Percentiles rank a stretch among this genome's conserved stretches.
phyloP scores from a whole-genome alignment of 768 basidiomycete species.

The Calocera cornea region DNA sequence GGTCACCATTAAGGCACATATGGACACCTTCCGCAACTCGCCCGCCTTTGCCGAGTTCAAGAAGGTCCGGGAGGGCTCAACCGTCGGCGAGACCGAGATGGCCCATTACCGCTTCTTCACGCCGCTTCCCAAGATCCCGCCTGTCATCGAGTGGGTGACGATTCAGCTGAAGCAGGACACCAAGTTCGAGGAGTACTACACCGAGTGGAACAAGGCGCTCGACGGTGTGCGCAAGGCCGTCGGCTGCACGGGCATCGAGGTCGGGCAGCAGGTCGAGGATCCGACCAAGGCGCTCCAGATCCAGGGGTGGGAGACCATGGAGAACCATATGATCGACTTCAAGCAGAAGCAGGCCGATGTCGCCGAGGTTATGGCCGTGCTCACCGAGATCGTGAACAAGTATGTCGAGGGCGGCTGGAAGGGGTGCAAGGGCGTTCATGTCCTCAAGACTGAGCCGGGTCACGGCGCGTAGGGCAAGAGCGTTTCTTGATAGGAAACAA shows the following conservation, averaged over 20 bases:
- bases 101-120: not conserved
- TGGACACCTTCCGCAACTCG: not conserved
- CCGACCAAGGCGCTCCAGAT: conserved; percentile 4
- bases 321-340: conserved; percentile 2
- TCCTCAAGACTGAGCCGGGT: not conserved
- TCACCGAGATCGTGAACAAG: not conserved
- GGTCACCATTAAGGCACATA: not conserved
- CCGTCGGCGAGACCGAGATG: not conserved
- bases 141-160: not conserved
- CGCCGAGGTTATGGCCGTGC: not conserved
- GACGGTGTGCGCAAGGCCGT: conserved; percentile 1
- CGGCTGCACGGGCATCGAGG: conserved; percentile 4
- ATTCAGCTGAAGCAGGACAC: conserved; percentile 5
- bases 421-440: conserved; percentile 2
- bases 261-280: conserved; percentile 2
- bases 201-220: not conserved
- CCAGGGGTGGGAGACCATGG: not conserved
- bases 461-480: not conserved
- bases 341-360: conserved; percentile 2
- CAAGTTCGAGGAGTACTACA: conserved; percentile 1
- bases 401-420: conserved; percentile 3
- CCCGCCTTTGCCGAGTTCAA: not conserved
- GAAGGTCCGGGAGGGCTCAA: conserved; percentile 2
- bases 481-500: too few relatives aligned
- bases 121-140: not conserved